A percentile compares a stretch with the other conserved stretches of the same genome.
Conservation (phyloP, 202 grass and related monocot genomes). For the Setaria italica region DNA sequence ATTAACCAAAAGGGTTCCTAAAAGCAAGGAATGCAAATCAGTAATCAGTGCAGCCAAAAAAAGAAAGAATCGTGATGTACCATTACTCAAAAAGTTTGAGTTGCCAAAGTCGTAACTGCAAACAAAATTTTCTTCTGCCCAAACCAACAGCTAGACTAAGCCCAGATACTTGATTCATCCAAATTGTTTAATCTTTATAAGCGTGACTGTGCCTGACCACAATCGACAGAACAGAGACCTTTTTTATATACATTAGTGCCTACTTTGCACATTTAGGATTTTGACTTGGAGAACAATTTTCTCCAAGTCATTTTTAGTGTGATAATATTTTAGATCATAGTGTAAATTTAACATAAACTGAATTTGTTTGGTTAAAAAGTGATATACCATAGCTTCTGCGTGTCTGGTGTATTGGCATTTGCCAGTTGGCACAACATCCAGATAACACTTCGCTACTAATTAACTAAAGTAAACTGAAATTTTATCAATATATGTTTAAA, state of each 20-base stretch:
- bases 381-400: background rate
- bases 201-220: background rate
- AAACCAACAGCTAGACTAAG: conserved; percentile 27
- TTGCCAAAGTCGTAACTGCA: background rate
- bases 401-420: background rate
- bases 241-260: background rate
- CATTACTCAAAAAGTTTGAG: conserved; percentile 1
- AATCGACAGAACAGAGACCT: background rate
- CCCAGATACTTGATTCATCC: background rate
- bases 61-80: background rate
- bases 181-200: background rate
- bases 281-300: background rate
- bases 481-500: background rate
- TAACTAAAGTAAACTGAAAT: background rate
- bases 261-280: background rate
- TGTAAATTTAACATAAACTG: background rate
- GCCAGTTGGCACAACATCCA: background rate
- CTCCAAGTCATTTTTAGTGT: background rate
- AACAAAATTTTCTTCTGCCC: background rate
- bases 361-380: background rate
- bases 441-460: background rate
- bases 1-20: conserved; percentile 97
- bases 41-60: background rate
- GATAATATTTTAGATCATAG: background rate
- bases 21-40: conserved; percentile 31